Evolutionary conservation across 1,139 yeast genomes (phyloP).

Genomic region (Hansenula anomala): DNA sequence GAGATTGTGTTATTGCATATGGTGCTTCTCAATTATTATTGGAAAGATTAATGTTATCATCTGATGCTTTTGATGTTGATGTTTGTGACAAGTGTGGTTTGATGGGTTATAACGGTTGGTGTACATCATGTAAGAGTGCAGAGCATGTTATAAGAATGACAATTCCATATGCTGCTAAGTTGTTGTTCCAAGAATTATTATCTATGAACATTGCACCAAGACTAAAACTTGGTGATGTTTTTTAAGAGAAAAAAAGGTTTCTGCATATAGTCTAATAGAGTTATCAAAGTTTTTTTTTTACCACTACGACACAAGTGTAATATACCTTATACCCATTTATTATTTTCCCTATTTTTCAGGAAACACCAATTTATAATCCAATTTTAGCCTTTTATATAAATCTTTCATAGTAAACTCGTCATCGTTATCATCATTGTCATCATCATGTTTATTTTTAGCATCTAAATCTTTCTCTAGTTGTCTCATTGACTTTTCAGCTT

Average conservation of each 20-base stretch:
- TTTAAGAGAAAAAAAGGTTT: conserved; percentile 22
- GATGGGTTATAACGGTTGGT: conserved; percentile 98
- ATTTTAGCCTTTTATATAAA: conserved; percentile 33
- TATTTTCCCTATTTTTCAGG: conserved; percentile 19
- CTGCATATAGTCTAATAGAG: neutral
- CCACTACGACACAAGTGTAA: no score
- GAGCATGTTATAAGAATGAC: conserved; percentile 90
- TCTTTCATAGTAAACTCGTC: conserved; percentile 40
- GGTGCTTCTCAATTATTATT: conserved; percentile 95
- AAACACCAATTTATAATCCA: conserved; percentile 35
- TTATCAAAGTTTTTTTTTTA: no score
- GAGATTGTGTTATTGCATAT: conserved; percentile 99
- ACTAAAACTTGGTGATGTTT: conserved; percentile 82
- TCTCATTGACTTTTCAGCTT: conserved; percentile 13
- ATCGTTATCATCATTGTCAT: conserved; percentile 7
- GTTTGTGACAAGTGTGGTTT: conserved; percentile 94
- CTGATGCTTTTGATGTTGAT: conserved; percentile 97
- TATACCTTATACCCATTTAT: no score
- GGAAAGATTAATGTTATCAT: conserved; percentile 93
- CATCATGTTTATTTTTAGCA: conserved; percentile 15
- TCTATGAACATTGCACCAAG: conserved; percentile 99
- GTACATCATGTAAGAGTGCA: conserved; percentile 88
- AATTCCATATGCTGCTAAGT: conserved; percentile 95
- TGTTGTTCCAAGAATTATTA: conserved; percentile 90
- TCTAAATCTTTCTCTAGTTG: conserved; percentile 20